Conservation (phyloP, 352 stramenopile genomes). For the Saprolegnia parasitica region DNA sequence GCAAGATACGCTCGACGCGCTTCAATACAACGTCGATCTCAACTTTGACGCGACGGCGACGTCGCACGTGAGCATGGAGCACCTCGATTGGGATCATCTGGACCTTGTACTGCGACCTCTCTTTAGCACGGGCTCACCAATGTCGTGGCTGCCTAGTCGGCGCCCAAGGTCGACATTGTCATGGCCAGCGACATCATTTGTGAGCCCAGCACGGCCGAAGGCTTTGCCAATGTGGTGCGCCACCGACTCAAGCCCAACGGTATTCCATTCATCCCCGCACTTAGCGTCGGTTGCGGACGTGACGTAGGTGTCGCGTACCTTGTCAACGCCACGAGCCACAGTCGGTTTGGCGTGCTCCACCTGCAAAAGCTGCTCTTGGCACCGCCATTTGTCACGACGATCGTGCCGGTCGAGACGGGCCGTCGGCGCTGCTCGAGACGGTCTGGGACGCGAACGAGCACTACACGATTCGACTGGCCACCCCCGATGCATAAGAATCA, state of each 20-base stretch:
- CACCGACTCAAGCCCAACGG: slow-evolving; percentile 41
- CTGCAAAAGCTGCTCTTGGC: slow-evolving; percentile 53
- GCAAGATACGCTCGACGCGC: slow-evolving; percentile 63
- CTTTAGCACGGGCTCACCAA: not conserved
- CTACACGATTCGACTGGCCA: slow-evolving; percentile 68
- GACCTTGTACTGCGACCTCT: slow-evolving; percentile 30
- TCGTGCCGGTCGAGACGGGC: slow-evolving; percentile 64
- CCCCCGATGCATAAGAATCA: not conserved
- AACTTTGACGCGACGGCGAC: slow-evolving; percentile 45
- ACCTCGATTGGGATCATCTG: slow-evolving; percentile 72
- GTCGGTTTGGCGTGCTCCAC: slow-evolving; percentile 73
- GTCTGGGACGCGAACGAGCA: slow-evolving; percentile 72
- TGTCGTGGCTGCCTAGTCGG: not conserved
- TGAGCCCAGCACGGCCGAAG: slow-evolving; percentile 78
- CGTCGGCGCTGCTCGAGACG: slow-evolving; percentile 56
- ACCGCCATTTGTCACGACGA: slow-evolving; percentile 32
- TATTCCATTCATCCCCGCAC: too few relatives aligned
- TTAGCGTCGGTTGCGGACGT: too few relatives aligned
- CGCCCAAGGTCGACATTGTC: slow-evolving; percentile 63
- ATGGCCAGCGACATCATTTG: slow-evolving; percentile 87
- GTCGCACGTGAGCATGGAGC: slow-evolving; percentile 46
- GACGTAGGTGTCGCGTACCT: slow-evolving; percentile 68
- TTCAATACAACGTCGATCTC: slow-evolving; percentile 75
- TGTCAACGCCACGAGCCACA: slow-evolving; percentile 84
- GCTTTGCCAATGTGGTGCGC: slow-evolving; percentile 73